Conservation (phyloP, 1,284 basidiomycete species). For the Tilletia walkeri region DNA sequence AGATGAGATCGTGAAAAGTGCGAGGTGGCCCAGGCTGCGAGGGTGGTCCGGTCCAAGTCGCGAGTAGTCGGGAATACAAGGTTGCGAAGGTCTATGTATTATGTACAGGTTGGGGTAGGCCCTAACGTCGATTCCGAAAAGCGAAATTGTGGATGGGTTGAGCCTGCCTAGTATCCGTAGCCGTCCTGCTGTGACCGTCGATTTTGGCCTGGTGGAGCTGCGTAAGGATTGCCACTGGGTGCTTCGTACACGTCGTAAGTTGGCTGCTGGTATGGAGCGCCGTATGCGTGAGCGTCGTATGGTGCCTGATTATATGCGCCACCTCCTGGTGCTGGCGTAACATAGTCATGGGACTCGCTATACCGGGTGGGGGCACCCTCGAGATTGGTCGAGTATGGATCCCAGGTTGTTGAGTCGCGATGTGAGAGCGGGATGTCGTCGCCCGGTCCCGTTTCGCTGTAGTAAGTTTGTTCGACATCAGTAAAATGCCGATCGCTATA, state of each 20-base stretch:
- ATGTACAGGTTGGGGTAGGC: too few relatives aligned
- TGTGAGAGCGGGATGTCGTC: slow-evolving; percentile 38
- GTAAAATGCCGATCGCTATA: neutral
- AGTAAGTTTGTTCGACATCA: too few relatives aligned
- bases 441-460: slow-evolving; percentile 6
- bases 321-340: neutral
- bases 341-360: slow-evolving; percentile 15
- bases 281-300: neutral
- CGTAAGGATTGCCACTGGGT: neutral
- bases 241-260: slow-evolving; percentile 4
- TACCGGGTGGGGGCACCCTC: slow-evolving; percentile 1
- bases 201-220: neutral
- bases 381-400: slow-evolving; percentile 16
- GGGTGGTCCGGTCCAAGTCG: too few relatives aligned
- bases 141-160: too few relatives aligned
- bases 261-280: neutral
- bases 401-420: slow-evolving; percentile 42
- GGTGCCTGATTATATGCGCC: neutral
- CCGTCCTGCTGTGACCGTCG: neutral
- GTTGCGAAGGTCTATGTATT: too few relatives aligned
- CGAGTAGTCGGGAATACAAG: too few relatives aligned
- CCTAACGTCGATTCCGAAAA: too few relatives aligned
- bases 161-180: neutral
- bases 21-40: too few relatives aligned
- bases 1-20: too few relatives aligned